A percentile compares a stretch with the other conserved stretches of the same genome.
Evolutionary conservation across 768 basidiomycete species (phyloP).

Genomic region (Suillus clintonianus): DNA sequence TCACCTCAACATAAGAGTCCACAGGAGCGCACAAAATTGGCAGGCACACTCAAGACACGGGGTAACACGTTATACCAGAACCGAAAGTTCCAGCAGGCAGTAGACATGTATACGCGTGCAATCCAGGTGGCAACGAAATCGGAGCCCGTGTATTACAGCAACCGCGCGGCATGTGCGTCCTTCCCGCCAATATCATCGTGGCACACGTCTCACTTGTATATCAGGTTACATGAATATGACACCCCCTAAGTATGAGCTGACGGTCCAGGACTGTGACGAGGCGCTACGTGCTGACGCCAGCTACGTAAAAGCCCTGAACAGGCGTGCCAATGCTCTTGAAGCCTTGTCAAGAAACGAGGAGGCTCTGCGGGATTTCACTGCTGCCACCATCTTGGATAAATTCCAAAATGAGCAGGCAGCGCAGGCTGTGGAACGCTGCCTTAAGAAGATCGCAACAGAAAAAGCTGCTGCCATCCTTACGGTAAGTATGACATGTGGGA

Average conservation of each 20-base stretch:
- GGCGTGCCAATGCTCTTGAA: constrained; percentile 86
- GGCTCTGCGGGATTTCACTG: constrained; percentile 88
- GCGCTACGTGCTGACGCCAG: constrained; percentile 80
- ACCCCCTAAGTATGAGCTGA: constrained; percentile 80
- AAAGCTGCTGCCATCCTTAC: constrained; percentile 74
- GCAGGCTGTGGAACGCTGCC: constrained; percentile 85
- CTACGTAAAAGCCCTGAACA: constrained; percentile 91
- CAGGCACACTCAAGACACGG: constrained; percentile 65
- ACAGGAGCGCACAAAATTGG: constrained; percentile 66
- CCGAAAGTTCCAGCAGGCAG: constrained; percentile 60
- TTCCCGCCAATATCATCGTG: not conserved
- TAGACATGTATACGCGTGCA: constrained; percentile 70
- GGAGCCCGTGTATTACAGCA: constrained; percentile 94
- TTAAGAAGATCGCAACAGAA: constrained; percentile 77
- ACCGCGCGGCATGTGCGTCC: constrained; percentile 89
- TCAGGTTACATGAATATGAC: constrained; percentile 86
- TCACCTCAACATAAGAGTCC: not conserved
- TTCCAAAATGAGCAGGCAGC: constrained; percentile 84
- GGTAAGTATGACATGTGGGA: constrained; percentile 38
- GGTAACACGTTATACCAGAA: constrained; percentile 73
- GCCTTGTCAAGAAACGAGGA: constrained; percentile 72
- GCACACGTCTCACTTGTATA: not conserved
- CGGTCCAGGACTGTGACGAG: constrained; percentile 85
- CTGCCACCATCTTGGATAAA: constrained; percentile 92
- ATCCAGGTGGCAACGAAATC: constrained; percentile 74